Conservation (phyloP, 305 asterid genomes). For the Plantago coronopus region DNA sequence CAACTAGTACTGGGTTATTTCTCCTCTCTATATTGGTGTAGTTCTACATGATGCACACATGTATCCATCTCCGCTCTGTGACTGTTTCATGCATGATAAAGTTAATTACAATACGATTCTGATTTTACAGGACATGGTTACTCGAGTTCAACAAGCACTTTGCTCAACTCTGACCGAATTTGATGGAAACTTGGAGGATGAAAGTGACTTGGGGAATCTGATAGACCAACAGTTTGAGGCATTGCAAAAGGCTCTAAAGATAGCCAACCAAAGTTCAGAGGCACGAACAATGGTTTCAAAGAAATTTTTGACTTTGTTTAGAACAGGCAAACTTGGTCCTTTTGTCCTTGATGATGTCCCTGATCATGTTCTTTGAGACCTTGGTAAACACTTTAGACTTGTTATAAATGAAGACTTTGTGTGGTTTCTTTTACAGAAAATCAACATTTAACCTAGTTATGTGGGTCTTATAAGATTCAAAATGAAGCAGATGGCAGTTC, state of each 20-base stretch:
- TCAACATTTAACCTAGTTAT: no score
- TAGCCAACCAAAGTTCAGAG: constrained; percentile 67
- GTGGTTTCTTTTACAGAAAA: no score
- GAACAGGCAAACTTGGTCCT: constrained; percentile 80
- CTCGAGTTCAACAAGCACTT: constrained; percentile 61
- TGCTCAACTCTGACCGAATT: constrained; percentile 47
- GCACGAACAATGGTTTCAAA: constrained; percentile 72
- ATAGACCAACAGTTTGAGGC: constrained; percentile 72
- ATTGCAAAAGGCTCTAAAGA: constrained; percentile 64
- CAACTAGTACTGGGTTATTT: no score
- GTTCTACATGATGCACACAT: no score
- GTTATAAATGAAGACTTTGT: no score
- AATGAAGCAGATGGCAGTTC: no score
- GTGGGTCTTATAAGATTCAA: no score
- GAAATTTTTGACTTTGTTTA: constrained; percentile 75
- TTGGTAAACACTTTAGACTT: no score
- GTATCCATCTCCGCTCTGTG: background rate
- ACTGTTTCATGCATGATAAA: background rate
- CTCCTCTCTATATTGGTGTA: no score
- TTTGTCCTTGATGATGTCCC: constrained; percentile 87
- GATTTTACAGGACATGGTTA: constrained; percentile 57
- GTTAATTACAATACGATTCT: background rate
- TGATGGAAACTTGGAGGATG: constrained; percentile 68
- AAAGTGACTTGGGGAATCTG: constrained; percentile 62
- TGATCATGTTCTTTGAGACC: constrained; percentile 24